phyloP scores from a whole-genome alignment of 257 asterid species.

The Hygrophila difformis region DNA sequence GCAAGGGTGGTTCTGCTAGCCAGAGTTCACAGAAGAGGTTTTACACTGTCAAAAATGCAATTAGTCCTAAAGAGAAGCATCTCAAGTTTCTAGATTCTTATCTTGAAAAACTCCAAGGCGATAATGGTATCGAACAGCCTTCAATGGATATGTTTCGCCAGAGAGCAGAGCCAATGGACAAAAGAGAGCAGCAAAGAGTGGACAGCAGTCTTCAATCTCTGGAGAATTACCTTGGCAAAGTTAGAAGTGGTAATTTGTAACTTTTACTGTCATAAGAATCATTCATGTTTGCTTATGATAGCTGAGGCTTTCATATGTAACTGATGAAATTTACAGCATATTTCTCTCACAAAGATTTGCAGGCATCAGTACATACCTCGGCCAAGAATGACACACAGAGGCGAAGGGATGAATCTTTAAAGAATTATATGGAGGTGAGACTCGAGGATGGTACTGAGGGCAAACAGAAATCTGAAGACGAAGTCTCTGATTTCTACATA shows the following conservation, averaged over 20 bases:
- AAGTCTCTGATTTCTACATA: conserved; percentile 52
- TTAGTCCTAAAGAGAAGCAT: conserved; percentile 41
- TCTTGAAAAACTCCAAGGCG: conserved; percentile 40
- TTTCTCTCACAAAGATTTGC: conserved; percentile 16
- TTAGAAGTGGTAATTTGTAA: conserved; percentile 32
- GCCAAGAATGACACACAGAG: conserved; percentile 19
- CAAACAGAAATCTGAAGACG: conserved; percentile 24
- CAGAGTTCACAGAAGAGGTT: not conserved
- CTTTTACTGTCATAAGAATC: not conserved
- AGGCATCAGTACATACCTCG: conserved; percentile 16
- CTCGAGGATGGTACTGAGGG: conserved; percentile 16
- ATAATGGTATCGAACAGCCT: conserved; percentile 22
- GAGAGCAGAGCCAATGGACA: conserved; percentile 15
- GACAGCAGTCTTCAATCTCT: conserved; percentile 33
- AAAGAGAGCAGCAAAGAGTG: conserved; percentile 20
- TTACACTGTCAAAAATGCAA: conserved; percentile 21
- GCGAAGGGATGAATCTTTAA: conserved; percentile 18
- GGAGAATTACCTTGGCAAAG: conserved; percentile 35
- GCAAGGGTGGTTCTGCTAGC: not conserved
- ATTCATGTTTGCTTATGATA: conserved; percentile 6
- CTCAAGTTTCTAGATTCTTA: conserved; percentile 52
- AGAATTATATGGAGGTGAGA: conserved; percentile 26
- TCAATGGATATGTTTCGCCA: conserved; percentile 13
- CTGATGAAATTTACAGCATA: conserved; percentile 5
- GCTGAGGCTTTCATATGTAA: not conserved